A percentile compares a stretch with the other conserved stretches of the same genome.
These are phyloP conservation scores for Penicillium soppii DNA, from an alignment of 495 filamentous ascomycete species.

Conservation along the genomic window DNA sequence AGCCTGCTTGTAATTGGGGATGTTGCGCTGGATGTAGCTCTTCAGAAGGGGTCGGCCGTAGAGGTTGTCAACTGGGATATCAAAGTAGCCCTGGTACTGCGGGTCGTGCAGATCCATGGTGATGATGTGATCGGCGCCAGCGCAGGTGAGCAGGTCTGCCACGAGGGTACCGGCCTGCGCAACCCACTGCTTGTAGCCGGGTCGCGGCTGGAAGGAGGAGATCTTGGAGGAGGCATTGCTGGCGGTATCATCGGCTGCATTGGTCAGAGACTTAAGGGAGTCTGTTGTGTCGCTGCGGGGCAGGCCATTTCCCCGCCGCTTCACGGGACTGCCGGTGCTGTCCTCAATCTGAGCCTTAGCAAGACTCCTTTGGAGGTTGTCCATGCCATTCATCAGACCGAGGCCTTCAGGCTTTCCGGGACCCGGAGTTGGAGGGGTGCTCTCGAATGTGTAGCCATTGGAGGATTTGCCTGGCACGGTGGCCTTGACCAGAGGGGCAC, in stretches of 20 bases:
- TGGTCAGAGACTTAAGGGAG: constrained; percentile 50
- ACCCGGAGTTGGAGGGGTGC: constrained; percentile 79
- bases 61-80: constrained; percentile 96
- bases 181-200: constrained; percentile 97
- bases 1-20: constrained; percentile 81
- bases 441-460: constrained; percentile 88
- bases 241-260: constrained; percentile 53
- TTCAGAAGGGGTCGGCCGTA: constrained; percentile 86
- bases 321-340: constrained; percentile 43
- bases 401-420: constrained; percentile 62
- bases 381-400: constrained; percentile 61
- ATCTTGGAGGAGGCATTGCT: constrained; percentile 47
- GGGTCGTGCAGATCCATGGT: constrained; percentile 97
- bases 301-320: constrained; percentile 38
- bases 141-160: constrained; percentile 90
- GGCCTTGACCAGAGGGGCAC: constrained; percentile 78
- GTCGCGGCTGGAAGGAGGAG: constrained; percentile 70
- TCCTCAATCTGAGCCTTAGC: constrained; percentile 60
- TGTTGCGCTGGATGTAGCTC: constrained; percentile 84
- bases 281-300: constrained; percentile 63
- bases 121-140: constrained; percentile 93
- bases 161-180: constrained; percentile 95
- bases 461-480: constrained; percentile 47
- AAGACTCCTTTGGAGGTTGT: constrained; percentile 64
- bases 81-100: constrained; percentile 98